phyloP scores from a whole-genome alignment of 2,329 filamentous ascomycete species.

The Botrytis tulipae region DNA sequence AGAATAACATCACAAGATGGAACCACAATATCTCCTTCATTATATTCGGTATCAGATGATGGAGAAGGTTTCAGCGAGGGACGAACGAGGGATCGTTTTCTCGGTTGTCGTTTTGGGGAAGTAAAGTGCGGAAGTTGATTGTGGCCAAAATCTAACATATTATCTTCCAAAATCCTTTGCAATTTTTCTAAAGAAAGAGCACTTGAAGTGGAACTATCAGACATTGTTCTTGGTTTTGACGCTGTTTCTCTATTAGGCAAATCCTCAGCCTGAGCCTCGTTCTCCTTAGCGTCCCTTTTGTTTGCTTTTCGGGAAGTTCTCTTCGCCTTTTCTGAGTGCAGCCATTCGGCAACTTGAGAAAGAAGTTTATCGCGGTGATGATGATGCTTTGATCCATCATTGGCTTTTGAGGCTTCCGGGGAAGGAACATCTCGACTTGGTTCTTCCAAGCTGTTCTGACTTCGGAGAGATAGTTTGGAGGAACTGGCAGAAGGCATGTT shows the following conservation, averaged over 20 bases:
- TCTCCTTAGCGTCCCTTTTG: slow-evolving; percentile 37
- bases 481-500: slow-evolving; percentile 27
- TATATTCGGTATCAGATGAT: slow-evolving; percentile 82
- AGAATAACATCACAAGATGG: slow-evolving; percentile 80
- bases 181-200: slow-evolving; percentile 75
- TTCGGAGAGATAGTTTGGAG: slow-evolving; percentile 30
- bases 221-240: slow-evolving; percentile 47
- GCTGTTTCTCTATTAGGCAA: slow-evolving; percentile 21
- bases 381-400: slow-evolving; percentile 30
- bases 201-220: slow-evolving; percentile 64
- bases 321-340: slow-evolving; percentile 74
- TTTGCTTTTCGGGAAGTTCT: slow-evolving; percentile 55
- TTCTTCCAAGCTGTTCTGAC: slow-evolving; percentile 34
- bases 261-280: slow-evolving; percentile 13
- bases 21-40: slow-evolving; percentile 78
- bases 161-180: slow-evolving; percentile 74
- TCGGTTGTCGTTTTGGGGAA: slow-evolving; percentile 29
- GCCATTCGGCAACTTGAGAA: slow-evolving; percentile 77
- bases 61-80: slow-evolving; percentile 40
- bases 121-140: slow-evolving; percentile 33
- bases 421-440: background rate
- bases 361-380: slow-evolving; percentile 54
- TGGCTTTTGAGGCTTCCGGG: slow-evolving; percentile 21
- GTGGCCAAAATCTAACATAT: slow-evolving; percentile 45
- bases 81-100: slow-evolving; percentile 26